Base-by-base conservation (phyloP, 2,329 filamentous ascomycete species). In the Hyphodiscus sp. region DNA sequence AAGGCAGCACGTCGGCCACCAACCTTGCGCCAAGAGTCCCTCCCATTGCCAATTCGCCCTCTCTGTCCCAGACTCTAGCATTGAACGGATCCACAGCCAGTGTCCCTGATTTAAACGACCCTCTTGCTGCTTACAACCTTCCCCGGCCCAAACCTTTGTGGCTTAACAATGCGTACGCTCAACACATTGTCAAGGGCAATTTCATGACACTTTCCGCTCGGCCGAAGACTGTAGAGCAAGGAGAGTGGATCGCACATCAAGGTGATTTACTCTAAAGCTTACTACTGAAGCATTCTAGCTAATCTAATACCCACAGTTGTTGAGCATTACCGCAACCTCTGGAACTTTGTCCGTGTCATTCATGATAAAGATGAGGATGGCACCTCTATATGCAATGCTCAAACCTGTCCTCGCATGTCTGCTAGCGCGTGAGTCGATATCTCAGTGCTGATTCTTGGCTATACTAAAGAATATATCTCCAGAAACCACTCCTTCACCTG, bases 191-290 rank as follows among this genome's bases (percentile, higher is more conserved):
- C 66, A 95, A 92, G 75, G 92, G 92, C 55, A 97, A 96, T 74
- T 96, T 97, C 69, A 90, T 96, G 86, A 96, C 92, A 11, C 74
- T 97, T 55, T 95, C 91, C 65, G 90, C 91, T 48, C 87, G 91
- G 67, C 92, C 92, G 20, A 91, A 92, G 75, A 91, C 94, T 53
- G 89, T 96, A 45, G 92, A 96, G 66, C 84, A 90, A 68, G 92
- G 90, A 61, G 92, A 97, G 72, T 97, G 92, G 92, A 80, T 96
- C 63, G 91, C 91, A 58, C 90, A 96, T 71, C 92, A 96, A 78
- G 85, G 92, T 95, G 78, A 68, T 74, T 42, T 62, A 10, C 44
- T 57, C 54, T 45, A 11, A 33, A 57, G 23, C 15, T 45, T 49
- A 67, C 66, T 55, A 18, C 18, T 4, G 23, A 44, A 19, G 20